Conservation (phyloP, 1,139 yeast species). For the Yamadazyma friedrichii region DNA sequence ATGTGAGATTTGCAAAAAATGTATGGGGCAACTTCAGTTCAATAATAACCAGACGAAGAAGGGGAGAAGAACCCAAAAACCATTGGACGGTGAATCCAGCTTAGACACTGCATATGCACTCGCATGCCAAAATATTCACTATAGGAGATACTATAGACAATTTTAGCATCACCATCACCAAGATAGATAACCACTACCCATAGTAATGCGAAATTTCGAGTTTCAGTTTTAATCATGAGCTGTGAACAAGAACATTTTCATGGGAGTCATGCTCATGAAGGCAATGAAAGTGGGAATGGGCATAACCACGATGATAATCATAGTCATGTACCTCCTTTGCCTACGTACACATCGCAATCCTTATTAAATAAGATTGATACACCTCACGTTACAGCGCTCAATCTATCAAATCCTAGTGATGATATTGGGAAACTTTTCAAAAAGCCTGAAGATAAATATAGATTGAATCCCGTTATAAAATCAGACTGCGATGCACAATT, state of each 20-base stretch:
- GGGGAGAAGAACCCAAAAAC: too few species aligned
- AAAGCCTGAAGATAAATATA: constrained; percentile 37
- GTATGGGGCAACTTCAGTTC: too few species aligned
- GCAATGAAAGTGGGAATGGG: constrained; percentile 20
- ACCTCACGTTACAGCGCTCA: constrained; percentile 61
- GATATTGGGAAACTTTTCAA: constrained; percentile 56
- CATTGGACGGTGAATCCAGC: too few species aligned
- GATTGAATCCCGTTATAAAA: constrained; percentile 49
- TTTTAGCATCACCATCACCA: too few species aligned
- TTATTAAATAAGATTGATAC: constrained; percentile 62
- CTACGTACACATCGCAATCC: constrained; percentile 70
- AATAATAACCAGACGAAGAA: too few species aligned
- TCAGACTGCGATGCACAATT: constrained; percentile 85
- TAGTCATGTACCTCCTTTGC: constrained; percentile 60
- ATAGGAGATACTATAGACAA: too few species aligned
- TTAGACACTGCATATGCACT: too few species aligned
- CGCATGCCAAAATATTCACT: too few species aligned
- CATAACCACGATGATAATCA: constrained; percentile 23
- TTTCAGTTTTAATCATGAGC: constrained; percentile 33
- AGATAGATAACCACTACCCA: too few species aligned
- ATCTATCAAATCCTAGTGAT: constrained; percentile 51
- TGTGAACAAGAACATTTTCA: constrained; percentile 41
- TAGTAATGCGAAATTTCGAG: too few species aligned
- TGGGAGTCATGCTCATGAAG: constrained; percentile 19
- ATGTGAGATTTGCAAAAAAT: too few species aligned